Conservation (phyloP, 352 stramenopile species). For the Phytophthora citrophthora region DNA sequence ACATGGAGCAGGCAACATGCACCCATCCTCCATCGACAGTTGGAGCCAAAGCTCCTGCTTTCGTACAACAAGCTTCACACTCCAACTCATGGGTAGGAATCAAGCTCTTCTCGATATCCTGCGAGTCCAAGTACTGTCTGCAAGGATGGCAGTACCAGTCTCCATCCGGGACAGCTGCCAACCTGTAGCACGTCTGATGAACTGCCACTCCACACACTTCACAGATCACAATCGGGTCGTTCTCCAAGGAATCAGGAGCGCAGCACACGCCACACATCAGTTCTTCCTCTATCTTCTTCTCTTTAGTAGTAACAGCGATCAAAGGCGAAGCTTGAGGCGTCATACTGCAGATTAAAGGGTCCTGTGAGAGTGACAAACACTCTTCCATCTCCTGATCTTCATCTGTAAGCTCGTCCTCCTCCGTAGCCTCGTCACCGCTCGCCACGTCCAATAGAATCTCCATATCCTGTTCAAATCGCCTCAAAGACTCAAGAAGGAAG, state of each 20-base stretch:
- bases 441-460: slow-evolving; percentile 65
- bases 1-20: slow-evolving; percentile 82
- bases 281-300: slow-evolving; percentile 23
- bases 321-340: not conserved
- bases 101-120: slow-evolving; percentile 49
- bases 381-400: slow-evolving; percentile 29
- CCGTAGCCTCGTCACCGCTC: slow-evolving; percentile 23
- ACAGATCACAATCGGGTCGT: slow-evolving; percentile 84
- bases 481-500: slow-evolving; percentile 66
- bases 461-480: slow-evolving; percentile 72
- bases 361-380: slow-evolving; percentile 17
- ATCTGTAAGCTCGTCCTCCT: slow-evolving; percentile 21
- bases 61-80: slow-evolving; percentile 60
- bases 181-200: slow-evolving; percentile 84
- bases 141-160: slow-evolving; percentile 86
- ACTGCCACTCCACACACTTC: slow-evolving; percentile 74
- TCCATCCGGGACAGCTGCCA: slow-evolving; percentile 66
- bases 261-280: slow-evolving; percentile 71
- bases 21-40: slow-evolving; percentile 62
- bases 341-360: not conserved
- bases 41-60: slow-evolving; percentile 62
- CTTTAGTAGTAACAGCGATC: not conserved
- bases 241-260: slow-evolving; percentile 66
- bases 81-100: slow-evolving; percentile 60
- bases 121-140: slow-evolving; percentile 47